Evolutionary conservation across 331 rosid species (phyloP), one percentile per base, ranked within the genome.

Genomic region (Dryas integrifolia): DNA sequence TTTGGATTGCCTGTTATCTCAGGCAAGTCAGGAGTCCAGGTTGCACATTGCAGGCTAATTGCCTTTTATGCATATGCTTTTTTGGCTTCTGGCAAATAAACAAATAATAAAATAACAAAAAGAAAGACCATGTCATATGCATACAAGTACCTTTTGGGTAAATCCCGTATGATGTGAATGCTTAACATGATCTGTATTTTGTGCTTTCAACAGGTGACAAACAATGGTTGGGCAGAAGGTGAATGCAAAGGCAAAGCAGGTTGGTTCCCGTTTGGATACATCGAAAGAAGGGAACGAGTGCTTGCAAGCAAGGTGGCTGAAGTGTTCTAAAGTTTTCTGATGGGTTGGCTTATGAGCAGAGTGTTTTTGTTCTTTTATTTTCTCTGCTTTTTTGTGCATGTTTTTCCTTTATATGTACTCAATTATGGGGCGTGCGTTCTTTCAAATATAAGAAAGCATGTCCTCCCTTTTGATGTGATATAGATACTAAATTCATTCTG

Each of bases 211-310:
- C 87, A 94, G 97, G 96, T 94, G 56, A 46, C 89, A 14, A 91
- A 89, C 92, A 88, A 85, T 40, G 98, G 98, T 70, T 94, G 98
- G 98, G 98, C 98, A 4, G 98, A 94, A 87, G 98, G 98, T 6
- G 98, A 94, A 88, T 85, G 96, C 91, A 89, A 91, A 82, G 98
- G 98, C 24, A 91, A 30, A 84, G 97, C 97, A 21, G 98, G 97
- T 53, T 91, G 98, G 98, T 94, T 94, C 84, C 97, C 98, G 9
- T 89, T 86, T 63, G 97, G 98, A 79, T 91, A 88, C 62, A 67
- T 94, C 4, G 98, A 94, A 83, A 88, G 95, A 83, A 83, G 92
- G 82, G 98, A 94, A 11, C 87, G 92, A 57, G 92, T 94, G 60
- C 98, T 89, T 30, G 97, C 98, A 26, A 91, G 97, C 82, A 94